A percentile compares a stretch with the other conserved stretches of the same genome.
phyloP scores from a whole-genome alignment of 1,284 basidiomycete genomes.

The Ustilago vetiveriae region DNA sequence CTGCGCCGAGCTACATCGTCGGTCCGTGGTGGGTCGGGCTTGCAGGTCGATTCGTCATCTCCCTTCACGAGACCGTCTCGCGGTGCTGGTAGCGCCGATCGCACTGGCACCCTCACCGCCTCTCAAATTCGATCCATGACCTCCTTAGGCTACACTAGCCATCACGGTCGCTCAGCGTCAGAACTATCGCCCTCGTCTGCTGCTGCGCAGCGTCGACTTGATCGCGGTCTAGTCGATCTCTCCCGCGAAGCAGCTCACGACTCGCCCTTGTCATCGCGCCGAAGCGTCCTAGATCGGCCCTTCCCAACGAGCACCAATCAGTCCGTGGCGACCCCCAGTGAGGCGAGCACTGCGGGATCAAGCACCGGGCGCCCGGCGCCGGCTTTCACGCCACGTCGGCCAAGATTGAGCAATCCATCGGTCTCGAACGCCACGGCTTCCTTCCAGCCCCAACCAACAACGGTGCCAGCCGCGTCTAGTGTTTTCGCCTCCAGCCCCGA shows the following conservation, averaged over 20 bases:
- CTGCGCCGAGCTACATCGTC: slow-evolving; percentile 21
- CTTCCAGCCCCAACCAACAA: slow-evolving; percentile 15
- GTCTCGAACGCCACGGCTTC: slow-evolving; percentile 49
- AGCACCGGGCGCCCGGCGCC: slow-evolving; percentile 6
- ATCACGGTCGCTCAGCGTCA: slow-evolving; percentile 36
- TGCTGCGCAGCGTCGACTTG: slow-evolving; percentile 26
- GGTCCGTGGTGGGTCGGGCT: slow-evolving; percentile 16
- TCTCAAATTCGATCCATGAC: slow-evolving; percentile 42
- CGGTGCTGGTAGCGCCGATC: slow-evolving; percentile 17
- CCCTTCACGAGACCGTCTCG: slow-evolving; percentile 11
- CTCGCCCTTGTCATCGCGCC: slow-evolving; percentile 18
- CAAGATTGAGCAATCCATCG: slow-evolving; percentile 48
- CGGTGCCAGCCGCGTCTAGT: slow-evolving; percentile 21
- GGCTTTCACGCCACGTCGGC: slow-evolving; percentile 40
- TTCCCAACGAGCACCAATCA: slow-evolving; percentile 12
- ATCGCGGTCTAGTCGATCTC: slow-evolving; percentile 2
- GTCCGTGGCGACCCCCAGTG: neutral
- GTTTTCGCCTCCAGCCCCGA: slow-evolving; percentile 30
- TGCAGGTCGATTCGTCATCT: slow-evolving; percentile 19
- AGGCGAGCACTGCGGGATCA: neutral
- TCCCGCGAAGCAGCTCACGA: slow-evolving; percentile 17
- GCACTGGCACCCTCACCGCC: slow-evolving; percentile 31
- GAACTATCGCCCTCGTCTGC: slow-evolving; percentile 38
- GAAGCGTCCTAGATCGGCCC: slow-evolving; percentile 12
- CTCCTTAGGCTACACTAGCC: slow-evolving; percentile 31